Evolutionary conservation across 768 basidiomycete species (phyloP).

Genomic region (Gymnopilus dilepis): DNA sequence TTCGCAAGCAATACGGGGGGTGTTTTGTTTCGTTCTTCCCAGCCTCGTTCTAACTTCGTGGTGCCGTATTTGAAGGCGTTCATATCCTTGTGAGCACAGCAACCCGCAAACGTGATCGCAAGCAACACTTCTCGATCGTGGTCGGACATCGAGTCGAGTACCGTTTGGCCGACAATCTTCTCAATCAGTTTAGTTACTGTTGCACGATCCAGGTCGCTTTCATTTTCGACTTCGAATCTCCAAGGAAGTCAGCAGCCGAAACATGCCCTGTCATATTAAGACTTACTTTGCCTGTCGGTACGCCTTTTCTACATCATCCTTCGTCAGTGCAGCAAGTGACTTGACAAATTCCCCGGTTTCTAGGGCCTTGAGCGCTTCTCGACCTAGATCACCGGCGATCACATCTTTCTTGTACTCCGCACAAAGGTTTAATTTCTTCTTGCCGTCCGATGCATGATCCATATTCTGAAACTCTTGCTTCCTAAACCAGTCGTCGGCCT

Average conservation of each 20-base stretch:
- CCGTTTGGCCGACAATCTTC: neutral
- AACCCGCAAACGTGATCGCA: conserved; percentile 32
- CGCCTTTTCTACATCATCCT: neutral
- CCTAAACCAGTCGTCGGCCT: conserved; percentile 17
- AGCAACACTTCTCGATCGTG: conserved; percentile 14
- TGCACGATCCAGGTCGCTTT: neutral
- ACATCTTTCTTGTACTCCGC: conserved; percentile 20
- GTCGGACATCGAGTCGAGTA: neutral
- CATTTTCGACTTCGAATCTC: too few relatives aligned
- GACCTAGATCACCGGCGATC: conserved; percentile 14
- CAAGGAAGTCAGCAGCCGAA: neutral
- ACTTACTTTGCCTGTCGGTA: neutral
- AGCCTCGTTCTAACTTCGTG: conserved; percentile 15
- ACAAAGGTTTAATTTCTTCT: conserved; percentile 24
- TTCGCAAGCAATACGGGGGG: conserved; percentile 32
- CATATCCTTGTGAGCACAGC: conserved; percentile 39
- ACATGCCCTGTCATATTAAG: neutral
- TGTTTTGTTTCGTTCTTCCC: conserved; percentile 14
- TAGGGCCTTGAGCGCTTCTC: conserved; percentile 17
- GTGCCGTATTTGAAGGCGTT: conserved; percentile 33
- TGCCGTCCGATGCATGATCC: conserved; percentile 37
- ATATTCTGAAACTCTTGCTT: conserved; percentile 27
- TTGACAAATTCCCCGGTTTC: conserved; percentile 9
- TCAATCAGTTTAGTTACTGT: neutral
- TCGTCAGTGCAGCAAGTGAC: neutral